Evolutionary conservation across 352 stramenopile species (phyloP).

Genomic region (Saprolegnia parasitica): DNA sequence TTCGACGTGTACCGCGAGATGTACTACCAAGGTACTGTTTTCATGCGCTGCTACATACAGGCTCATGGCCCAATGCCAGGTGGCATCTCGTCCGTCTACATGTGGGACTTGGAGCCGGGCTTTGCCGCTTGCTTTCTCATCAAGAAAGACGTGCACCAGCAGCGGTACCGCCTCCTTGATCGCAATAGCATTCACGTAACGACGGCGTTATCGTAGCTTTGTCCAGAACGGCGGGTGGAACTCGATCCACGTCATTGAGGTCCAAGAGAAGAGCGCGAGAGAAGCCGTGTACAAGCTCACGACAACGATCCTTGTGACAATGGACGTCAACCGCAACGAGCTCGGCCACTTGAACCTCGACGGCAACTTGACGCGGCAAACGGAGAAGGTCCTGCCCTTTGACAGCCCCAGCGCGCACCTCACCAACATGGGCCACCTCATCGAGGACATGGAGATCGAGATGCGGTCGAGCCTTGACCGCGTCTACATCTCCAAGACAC

Average conservation of each 20-base stretch:
- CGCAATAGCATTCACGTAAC: background rate
- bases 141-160: conserved; percentile 86
- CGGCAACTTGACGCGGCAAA: conserved; percentile 84
- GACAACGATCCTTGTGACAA: conserved; percentile 88
- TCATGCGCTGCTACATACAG: background rate
- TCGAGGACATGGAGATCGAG: conserved; percentile 95
- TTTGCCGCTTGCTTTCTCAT: conserved; percentile 94
- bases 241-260: conserved; percentile 93
- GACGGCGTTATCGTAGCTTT: conserved; percentile 37
- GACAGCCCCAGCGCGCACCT: conserved; percentile 82
- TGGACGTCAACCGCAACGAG: conserved; percentile 83
- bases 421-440: conserved; percentile 92
- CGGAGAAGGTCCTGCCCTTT: conserved; percentile 70
- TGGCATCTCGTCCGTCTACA: conserved; percentile 91
- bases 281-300: conserved; percentile 90
- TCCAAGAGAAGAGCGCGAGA: conserved; percentile 60
- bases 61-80: conserved; percentile 25
- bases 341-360: conserved; percentile 83
- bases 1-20: conserved; percentile 96
- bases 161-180: conserved; percentile 31
- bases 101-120: conserved; percentile 92
- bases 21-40: conserved; percentile 85
- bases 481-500: conserved; percentile 94
- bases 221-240: conserved; percentile 89
- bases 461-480: conserved; percentile 89